Base-by-base conservation (phyloP, 1,284 basidiomycete species). In the Rhodotorula mucilaginosa region DNA sequence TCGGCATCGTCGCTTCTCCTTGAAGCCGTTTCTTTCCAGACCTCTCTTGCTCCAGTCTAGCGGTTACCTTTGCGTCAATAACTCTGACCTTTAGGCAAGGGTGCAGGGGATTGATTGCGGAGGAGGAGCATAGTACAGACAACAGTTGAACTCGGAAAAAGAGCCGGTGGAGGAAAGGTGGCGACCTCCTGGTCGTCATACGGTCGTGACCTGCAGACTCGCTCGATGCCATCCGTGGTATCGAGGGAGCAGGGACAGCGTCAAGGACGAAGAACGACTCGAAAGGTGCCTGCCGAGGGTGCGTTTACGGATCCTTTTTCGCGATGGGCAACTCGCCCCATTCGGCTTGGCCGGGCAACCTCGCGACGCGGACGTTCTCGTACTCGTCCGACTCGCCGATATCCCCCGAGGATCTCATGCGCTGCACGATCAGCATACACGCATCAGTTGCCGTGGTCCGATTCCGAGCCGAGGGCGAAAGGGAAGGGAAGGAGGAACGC, bases 401-500 rank as follows among this genome's bases (percentile, higher is more conserved):
- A 5, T 68, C 65, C 23, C 70, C 73, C 47, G 67, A 65, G 0
- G 73, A 72, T 64, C 73, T 70, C 48, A 79, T 65, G 23, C 78
- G 71, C 74, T 76, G 68, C 31, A 31, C 26, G 1, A 12, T 26
- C 10, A 26, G n/a, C 23, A n/a, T 21, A 13, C 4, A n/a, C 7
- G 64, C 21, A 18, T 21, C 26, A 52, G 52, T 6, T 23, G 6
- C 39, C 39, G 39, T 8, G 39, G 39, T 44, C 12, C 39, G 10
- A 12, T 44, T 44, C n/a, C 5, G 39, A 48, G 48, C n/a, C 39
- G 39, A 64, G 39, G n/a, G n/a, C n/a, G n/a, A n/a, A 12, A 47
- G 39, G 2, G 26, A 39, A 23, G 48, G 29, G 44, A 46, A 19
- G 29, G 10, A 23, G 23, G 13, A 29, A 88, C 92, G 81, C 83